Evolutionary conservation across 192 early-diverging fungal species (phyloP), one percentile per base, ranked within the genome.

Genomic region (Podila minutissima): DNA sequence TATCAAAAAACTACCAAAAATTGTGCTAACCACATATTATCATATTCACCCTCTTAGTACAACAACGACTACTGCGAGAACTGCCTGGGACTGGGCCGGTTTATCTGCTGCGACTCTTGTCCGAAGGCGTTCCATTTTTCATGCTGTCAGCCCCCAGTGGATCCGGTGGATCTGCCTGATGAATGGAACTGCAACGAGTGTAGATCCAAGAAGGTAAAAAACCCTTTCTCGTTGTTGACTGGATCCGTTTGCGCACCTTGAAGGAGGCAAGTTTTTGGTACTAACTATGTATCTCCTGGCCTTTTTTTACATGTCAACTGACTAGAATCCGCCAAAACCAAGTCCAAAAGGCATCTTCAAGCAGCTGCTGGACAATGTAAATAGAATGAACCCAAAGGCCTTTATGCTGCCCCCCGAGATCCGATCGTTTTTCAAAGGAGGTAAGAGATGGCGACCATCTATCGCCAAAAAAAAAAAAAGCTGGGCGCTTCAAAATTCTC

Each of bases 181-280:
- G 83, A 81, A 74, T 84, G 83, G 83, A 72, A 76, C 62, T 84
- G 83, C 48, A 72, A 74, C 17, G 74, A 75, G 35, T 84, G 83
- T 53, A 51, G 48, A 19, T 38, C 74, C 29, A 38, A 38, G 50
- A 82, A 68, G 62, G 83, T 84, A 37, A 57, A 29, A 33, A 69
- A 75, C n/a, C 19, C 6, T 55, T 26, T 55, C 24, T 26, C n/a
- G 53, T 55, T 53, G 1, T 11, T 10, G 35, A 0, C 6, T 37
- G 35, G 35, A 37, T 3, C 15, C 41, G 15, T 46, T 46, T 12
- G 41, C 41, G 2, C 3, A 41, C 41, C 41, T 15, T 17, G 41
- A 46, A 2, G 41, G 41, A 46, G 29, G n/a, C n/a, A n/a, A 6
- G 9, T 17, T 4, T 28, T 33, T 41, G 38, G 12, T 2, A 11